Conservation (phyloP, 257 asterid species). For the Cruciata laevipes region DNA sequence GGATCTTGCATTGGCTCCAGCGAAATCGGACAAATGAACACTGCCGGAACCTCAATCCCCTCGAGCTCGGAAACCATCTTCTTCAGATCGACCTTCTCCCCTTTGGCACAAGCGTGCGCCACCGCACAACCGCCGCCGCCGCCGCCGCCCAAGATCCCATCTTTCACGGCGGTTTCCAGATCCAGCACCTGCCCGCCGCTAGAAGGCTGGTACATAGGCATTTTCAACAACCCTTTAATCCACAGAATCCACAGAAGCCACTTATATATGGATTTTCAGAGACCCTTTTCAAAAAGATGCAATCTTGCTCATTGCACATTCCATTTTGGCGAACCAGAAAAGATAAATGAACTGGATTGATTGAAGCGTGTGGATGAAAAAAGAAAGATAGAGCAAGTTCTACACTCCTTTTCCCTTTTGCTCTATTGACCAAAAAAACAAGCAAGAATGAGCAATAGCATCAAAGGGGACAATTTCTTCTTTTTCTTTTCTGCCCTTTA, state of each 20-base stretch:
- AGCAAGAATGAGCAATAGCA: conserved; percentile 32
- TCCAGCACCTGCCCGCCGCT: conserved; percentile 47
- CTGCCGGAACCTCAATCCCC: conserved; percentile 52
- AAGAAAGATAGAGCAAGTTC: conserved; percentile 21
- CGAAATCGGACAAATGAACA: conserved; percentile 71
- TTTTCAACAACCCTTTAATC: conserved; percentile 17
- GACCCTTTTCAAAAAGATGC: conserved; percentile 23
- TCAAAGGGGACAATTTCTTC: conserved; percentile 34
- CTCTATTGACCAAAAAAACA: conserved; percentile 32
- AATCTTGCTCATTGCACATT: conserved; percentile 20
- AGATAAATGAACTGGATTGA: neutral
- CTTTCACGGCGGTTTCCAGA: conserved; percentile 58
- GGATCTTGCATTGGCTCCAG: conserved; percentile 84
- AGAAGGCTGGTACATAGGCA: conserved; percentile 49
- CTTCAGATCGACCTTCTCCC: conserved; percentile 66
- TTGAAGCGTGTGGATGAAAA: conserved; percentile 47
- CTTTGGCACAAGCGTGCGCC: conserved; percentile 20
- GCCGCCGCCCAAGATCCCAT: conserved; percentile 58
- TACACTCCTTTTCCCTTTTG: conserved; percentile 23
- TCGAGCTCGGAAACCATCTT: conserved; percentile 65
- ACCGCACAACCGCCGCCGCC: conserved; percentile 20
- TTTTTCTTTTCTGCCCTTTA: conserved; percentile 26
- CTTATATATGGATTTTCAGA: conserved; percentile 8
- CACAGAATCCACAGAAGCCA: neutral
- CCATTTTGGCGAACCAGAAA: conserved; percentile 22